Evolutionary conservation across 2,329 filamentous ascomycete species (phyloP).

Genomic region (Stagonosporopsis cucurbitacearum): DNA sequence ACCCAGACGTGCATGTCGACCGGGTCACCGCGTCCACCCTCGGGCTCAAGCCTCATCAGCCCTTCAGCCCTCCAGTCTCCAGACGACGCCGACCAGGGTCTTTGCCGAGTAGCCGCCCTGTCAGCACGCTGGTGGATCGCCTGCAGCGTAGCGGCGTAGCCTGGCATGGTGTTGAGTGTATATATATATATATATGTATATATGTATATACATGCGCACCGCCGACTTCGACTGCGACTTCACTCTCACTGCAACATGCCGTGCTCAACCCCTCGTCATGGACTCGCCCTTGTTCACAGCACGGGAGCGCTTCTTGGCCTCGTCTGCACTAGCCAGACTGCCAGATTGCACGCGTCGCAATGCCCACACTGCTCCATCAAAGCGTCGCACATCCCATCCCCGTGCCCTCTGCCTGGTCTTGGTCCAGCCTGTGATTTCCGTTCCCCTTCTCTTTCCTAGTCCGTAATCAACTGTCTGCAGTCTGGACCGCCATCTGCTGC

Average conservation of each 20-base stretch:
- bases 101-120: constrained; percentile 16
- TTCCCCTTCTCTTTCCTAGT: constrained; percentile 23
- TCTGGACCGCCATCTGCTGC: constrained; percentile 21
- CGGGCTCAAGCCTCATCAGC: no score
- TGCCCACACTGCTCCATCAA: constrained; percentile 13
- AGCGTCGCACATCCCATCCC: constrained; percentile 12
- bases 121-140: constrained; percentile 10
- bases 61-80: constrained; percentile 3
- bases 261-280: neutral
- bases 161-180: neutral
- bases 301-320: constrained; percentile 11
- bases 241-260: neutral
- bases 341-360: constrained; percentile 12
- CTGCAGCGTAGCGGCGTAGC: neutral
- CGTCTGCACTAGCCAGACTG: constrained; percentile 16
- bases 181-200: no score
- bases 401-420: constrained; percentile 14
- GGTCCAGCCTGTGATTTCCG: constrained; percentile 25
- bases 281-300: constrained; percentile 5
- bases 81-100: constrained; percentile 15
- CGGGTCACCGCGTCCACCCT: no score
- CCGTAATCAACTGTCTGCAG: constrained; percentile 16
- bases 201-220: no score
- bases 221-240: no score
- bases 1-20: constrained; percentile 8